These are phyloP conservation scores for Herpetomonas samuelpessoai DNA, from an alignment of 208 protist genomes.

Conservation along the genomic window DNA sequence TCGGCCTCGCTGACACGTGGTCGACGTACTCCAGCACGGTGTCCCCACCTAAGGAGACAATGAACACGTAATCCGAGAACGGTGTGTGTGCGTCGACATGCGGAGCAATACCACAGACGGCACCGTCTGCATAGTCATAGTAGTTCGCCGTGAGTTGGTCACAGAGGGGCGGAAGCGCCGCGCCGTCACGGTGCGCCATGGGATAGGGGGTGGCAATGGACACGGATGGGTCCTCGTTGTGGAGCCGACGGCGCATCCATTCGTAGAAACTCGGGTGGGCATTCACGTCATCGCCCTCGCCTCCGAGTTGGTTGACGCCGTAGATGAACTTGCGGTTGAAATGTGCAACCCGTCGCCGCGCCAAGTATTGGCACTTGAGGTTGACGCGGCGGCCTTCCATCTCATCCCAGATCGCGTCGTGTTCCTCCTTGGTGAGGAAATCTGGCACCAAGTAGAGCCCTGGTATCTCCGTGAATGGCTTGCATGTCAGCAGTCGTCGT, in stretches of 20 bases:
- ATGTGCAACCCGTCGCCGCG: conserved; percentile 64
- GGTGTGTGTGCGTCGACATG: conserved; percentile 77
- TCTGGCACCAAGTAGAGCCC: conserved; percentile 54
- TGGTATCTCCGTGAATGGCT: conserved; percentile 27
- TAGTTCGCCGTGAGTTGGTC: conserved; percentile 85
- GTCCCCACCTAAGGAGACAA: conserved; percentile 79
- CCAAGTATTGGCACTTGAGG: conserved; percentile 45
- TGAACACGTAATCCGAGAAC: conserved; percentile 48
- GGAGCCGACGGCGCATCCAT: conserved; percentile 56
- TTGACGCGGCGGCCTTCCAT: conserved; percentile 17
- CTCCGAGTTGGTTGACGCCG: conserved; percentile 51
- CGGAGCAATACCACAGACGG: conserved; percentile 54
- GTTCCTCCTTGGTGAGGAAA: conserved; percentile 59
- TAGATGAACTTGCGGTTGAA: conserved; percentile 85
- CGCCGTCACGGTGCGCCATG: conserved; percentile 9
- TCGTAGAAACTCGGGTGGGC: conserved; percentile 54
- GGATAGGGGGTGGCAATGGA: conserved; percentile 34
- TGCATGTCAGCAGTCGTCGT: conserved; percentile 5
- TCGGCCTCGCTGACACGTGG: conserved; percentile 24
- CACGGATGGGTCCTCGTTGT: conserved; percentile 34
- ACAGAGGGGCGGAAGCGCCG: conserved; percentile 17
- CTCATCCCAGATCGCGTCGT: conserved; percentile 44
- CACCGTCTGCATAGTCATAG: conserved; percentile 59
- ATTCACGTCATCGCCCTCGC: conserved; percentile 48
- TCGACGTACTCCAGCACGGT: conserved; percentile 77